These are phyloP conservation scores for Phialophora macrospora DNA, from an alignment of 2,329 filamentous ascomycete genomes.

Conservation along the genomic window DNA sequence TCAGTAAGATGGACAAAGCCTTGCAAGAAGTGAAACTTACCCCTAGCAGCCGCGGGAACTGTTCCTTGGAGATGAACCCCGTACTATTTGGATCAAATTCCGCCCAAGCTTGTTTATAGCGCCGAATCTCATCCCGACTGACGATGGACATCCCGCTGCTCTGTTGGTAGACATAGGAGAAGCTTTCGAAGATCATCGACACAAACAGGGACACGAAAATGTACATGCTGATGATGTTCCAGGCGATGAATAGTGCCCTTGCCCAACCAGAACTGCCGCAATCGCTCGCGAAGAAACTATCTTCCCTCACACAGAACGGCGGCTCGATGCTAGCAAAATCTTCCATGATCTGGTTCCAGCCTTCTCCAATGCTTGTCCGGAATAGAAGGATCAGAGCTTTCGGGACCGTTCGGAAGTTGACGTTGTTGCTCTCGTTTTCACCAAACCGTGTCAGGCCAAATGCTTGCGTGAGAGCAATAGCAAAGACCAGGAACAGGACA, in stretches of 20 bases:
- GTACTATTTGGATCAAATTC: slow-evolving; percentile 90
- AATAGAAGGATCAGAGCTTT: slow-evolving; percentile 94
- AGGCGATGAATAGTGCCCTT: slow-evolving; percentile 84
- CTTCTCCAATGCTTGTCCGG: slow-evolving; percentile 89
- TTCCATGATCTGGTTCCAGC: slow-evolving; percentile 97
- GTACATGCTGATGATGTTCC: slow-evolving; percentile 99
- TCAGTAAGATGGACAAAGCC: slow-evolving; percentile 28
- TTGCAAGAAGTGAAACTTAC: slow-evolving; percentile 51
- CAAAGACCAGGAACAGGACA: slow-evolving; percentile 92
- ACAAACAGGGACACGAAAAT: slow-evolving; percentile 99
- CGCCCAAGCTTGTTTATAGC: slow-evolving; percentile 98
- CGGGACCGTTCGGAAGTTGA: slow-evolving; percentile 92
- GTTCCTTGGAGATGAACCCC: slow-evolving; percentile 87
- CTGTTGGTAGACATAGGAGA: slow-evolving; percentile 97
- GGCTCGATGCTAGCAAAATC: slow-evolving; percentile 82
- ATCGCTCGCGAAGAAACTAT: slow-evolving; percentile 81
- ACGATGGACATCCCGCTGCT: slow-evolving; percentile 91
- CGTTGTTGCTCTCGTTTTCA: slow-evolving; percentile 70
- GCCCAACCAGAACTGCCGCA: slow-evolving; percentile 93
- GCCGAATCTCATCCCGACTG: slow-evolving; percentile 88
- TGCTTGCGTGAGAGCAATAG: slow-evolving; percentile 92
- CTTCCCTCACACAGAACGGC: slow-evolving; percentile 76
- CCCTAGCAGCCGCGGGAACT: slow-evolving; percentile 84
- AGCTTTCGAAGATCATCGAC: slow-evolving; percentile 98
- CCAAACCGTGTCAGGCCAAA: slow-evolving; percentile 94